phyloP scores from a whole-genome alignment of 164 flowering plant species.

The Tinospora cordifolia region DNA sequence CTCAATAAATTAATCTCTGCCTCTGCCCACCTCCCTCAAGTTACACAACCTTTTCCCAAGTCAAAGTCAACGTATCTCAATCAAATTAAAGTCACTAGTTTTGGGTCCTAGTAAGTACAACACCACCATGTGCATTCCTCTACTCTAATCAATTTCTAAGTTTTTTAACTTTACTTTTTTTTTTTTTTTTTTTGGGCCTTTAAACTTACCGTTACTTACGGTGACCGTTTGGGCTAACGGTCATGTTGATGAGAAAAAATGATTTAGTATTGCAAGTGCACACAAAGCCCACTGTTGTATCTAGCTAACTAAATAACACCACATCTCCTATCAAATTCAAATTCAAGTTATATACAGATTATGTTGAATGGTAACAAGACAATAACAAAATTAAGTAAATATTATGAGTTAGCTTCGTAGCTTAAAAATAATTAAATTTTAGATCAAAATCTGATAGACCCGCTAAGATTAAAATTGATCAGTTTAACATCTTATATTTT shows the following conservation, averaged over 20 bases:
- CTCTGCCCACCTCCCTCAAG: no score
- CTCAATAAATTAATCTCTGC: neutral
- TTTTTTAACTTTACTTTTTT: neutral
- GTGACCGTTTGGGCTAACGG: conserved; percentile 2
- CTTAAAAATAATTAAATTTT: no score
- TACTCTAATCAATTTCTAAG: neutral
- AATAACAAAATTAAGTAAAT: neutral
- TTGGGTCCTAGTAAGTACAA: neutral
- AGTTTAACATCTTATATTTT: no score
- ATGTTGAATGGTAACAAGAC: no score
- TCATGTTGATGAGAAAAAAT: neutral
- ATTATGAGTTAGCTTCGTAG: no score
- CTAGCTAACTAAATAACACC: no score
- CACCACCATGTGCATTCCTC: neutral
- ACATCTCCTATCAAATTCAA: no score
- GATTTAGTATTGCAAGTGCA: neutral
- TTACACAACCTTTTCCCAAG: neutral
- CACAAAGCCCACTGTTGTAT: no score
- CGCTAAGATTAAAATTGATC: no score
- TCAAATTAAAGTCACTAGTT: neutral
- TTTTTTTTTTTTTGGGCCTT: no score
- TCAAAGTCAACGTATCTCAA: neutral
- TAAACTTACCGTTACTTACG: neutral
- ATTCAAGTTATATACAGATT: no score
- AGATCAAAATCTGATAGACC: no score